Base-by-base conservation (phyloP, 1,139 yeast genomes). In the Arxiozyma telluris region DNA sequence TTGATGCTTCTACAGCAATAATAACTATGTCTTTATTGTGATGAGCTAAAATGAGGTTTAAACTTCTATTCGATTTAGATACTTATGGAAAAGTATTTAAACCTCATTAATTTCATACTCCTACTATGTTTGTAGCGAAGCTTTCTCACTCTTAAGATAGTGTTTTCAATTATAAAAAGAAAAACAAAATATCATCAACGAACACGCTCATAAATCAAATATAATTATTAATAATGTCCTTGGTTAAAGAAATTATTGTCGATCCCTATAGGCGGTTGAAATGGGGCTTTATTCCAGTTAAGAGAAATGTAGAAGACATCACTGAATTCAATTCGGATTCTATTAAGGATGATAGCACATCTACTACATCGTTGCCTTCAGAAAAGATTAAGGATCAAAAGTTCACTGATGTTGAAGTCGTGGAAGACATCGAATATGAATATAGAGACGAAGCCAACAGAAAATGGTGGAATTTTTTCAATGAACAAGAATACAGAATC, bases 401-500 rank as follows among this genome's bases (percentile, higher is more conserved):
- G 11, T 44, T 47, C 17, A 53, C 55, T 44, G 47, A 47, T 30
- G 46, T 41, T 15, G 45, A 21, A 20, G 44, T 20, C 2, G 46
- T 44, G 7, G 53, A 50, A 15, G 53, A 44, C 8, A 22, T 49
- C 3, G 61, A 59, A 30, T 55, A 56, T 41, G 86, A 82, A 63
- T 80, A 77, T 61, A 72, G 85, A 61, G 86, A 81, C 63, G 88
- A 83, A 64, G 82, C 83, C 11, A 70, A 75, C 58, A 75, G 86
- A 52, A 75, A 76, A 51, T 82, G 87, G 86, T 82, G 77, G 76
- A 78, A 76, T 53, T 81, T 79, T 61, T 82, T 78, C 59, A 82
- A 81, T 63, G 86, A 81, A 63, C 80, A 78, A 59, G 86, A 82
- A 62, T 82, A 81, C 62, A 71, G 87, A 54, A 68, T 74, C 45